phyloP scores from a whole-genome alignment of 176 grass and related monocot species.

The Cenchrus americanus region DNA sequence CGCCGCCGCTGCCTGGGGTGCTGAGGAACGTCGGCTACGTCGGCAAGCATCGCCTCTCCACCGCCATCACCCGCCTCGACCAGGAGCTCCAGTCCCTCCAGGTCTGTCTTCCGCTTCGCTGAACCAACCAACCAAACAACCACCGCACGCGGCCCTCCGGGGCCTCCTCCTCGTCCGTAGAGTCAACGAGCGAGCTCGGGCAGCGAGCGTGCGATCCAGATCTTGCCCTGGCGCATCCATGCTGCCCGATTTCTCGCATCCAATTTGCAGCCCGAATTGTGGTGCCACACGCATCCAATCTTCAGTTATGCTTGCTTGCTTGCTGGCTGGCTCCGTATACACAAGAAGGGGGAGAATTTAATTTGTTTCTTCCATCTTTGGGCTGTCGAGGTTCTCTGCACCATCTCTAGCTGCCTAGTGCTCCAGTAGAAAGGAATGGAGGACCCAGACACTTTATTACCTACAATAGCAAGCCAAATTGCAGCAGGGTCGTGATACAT shows the following conservation, averaged over 20 bases:
- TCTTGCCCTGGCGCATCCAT: not conserved
- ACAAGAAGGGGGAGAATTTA: too few species aligned
- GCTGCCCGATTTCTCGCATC: not conserved
- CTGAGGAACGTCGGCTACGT: slow-evolving; percentile 61
- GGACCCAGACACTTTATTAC: slow-evolving; percentile 4
- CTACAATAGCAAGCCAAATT: not conserved
- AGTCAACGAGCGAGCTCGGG: slow-evolving; percentile 3
- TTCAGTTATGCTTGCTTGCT: not conserved
- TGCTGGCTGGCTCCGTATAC: not conserved
- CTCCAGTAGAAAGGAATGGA: slow-evolving; percentile 1
- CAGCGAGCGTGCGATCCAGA: slow-evolving; percentile 37
- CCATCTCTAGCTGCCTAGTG: not conserved
- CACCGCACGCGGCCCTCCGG: not conserved
- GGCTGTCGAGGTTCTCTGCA: too few species aligned
- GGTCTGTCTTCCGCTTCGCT: slow-evolving; percentile 28
- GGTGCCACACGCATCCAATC: not conserved
- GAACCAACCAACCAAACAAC: not conserved
- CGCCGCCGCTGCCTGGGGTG: not conserved
- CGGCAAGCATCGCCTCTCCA: slow-evolving; percentile 81
- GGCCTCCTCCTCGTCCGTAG: not conserved
- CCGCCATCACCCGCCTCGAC: slow-evolving; percentile 77
- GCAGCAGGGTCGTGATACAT: not conserved
- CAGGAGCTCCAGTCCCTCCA: slow-evolving; percentile 86
- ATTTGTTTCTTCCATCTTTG: too few species aligned
- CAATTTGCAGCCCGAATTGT: not conserved